These are phyloP conservation scores for Quercus agrifolia DNA, from an alignment of 306 rosid genomes.

Conservation along the genomic window DNA sequence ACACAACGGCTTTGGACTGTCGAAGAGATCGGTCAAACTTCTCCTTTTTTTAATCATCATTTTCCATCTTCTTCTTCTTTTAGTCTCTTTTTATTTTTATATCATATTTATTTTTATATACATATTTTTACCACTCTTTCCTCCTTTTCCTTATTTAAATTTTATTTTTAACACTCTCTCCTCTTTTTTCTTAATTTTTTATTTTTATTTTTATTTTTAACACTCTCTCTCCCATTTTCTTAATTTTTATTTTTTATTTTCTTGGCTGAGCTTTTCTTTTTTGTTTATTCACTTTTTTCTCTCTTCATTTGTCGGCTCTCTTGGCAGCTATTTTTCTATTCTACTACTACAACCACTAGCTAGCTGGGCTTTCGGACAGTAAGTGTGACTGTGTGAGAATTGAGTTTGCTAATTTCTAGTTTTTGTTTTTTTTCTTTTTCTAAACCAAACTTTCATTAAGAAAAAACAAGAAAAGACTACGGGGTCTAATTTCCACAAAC, in stretches of 20 bases:
- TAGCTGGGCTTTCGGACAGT: not conserved
- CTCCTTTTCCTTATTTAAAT: no score
- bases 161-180: not conserved
- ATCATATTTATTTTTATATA: not conserved
- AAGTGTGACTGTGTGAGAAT: not conserved
- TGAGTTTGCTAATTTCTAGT: no score
- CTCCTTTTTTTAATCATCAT: not conserved
- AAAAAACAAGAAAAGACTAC: no score
- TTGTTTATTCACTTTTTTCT: not conserved
- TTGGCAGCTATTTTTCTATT: constrained; percentile 6
- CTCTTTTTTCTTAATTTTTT: no score
- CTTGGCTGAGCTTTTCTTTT: no score
- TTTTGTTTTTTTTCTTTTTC: no score
- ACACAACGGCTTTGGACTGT: constrained; percentile 28
- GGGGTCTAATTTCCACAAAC: no score
- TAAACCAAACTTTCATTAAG: no score
- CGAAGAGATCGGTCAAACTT: constrained; percentile 44
- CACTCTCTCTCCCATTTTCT: not conserved
- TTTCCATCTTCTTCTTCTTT: not conserved
- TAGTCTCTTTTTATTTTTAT: not conserved
- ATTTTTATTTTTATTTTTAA: not conserved
- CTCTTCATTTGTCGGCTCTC: constrained; percentile 16
- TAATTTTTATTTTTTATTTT: no score
- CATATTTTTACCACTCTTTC: not conserved
- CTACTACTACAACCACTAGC: not conserved